Evolutionary conservation across 2,329 filamentous ascomycete genomes (phyloP), one percentile per base, ranked within the genome.

Genomic region (Ceratocystis diversiconidia): DNA sequence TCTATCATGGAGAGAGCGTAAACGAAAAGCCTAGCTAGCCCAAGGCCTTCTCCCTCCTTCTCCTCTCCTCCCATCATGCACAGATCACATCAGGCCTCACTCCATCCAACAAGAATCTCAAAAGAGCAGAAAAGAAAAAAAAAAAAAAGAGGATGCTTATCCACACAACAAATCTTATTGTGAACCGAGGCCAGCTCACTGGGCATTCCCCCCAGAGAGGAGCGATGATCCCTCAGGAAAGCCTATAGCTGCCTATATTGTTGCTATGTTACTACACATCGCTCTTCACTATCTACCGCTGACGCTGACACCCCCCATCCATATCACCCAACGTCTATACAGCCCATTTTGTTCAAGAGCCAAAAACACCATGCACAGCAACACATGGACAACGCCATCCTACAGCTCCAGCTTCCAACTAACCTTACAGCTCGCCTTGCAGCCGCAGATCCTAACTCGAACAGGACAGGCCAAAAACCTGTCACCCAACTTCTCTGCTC

Each of bases 1-100:
- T 25, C 12, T 25, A 15, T 52, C 48, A 25, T 25, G 19, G 15
- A 52, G 19, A 52, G 19, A 52, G 22, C 19, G 19, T 52, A 52
- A 25, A 19, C 19, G 25, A 28, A 52, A 19, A 52, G 48, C 48
- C 48, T 52, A 25, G 8, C 36, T 41, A 7, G 17, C 46, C 17
- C 6, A 10, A 10, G n/a, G 8, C 8, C 48, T 25, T 28, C 22
- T 15, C 48, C 44, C 43, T n/a, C 17, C 19, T 19, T 48, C 44
- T 48, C 44, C 44, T 19, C 44, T 48, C 44, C 2, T 19, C 44
- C 44, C 44, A 17, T 8, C 52, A 57, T 57, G 52, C 52, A 57
- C 52, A 30, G 52, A 57, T 57, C 52, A 57, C 52, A 57, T 30
- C 52, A 57, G 52, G 52, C 28, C 52, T 30, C 52, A 57, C 30